Percentiles rank a stretch among this genome's conserved stretches.
phyloP scores from a whole-genome alignment of 164 flowering plant species.

The Vitis rotundifolia region DNA sequence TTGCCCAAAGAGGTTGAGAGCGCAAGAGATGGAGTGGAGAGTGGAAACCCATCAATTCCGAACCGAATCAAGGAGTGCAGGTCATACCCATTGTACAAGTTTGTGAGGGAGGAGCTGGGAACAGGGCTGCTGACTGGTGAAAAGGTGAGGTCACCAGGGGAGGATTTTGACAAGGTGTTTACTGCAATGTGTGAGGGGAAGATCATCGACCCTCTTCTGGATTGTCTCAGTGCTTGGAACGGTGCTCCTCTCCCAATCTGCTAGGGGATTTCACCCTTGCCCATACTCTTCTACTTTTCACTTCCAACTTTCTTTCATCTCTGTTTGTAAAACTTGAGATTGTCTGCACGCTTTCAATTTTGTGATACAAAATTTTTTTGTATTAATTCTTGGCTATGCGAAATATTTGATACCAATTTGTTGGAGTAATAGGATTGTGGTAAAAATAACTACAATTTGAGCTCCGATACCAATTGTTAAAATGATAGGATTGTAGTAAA shows the following conservation, averaged over 20 bases:
- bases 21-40: constrained; percentile 1
- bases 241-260: constrained; percentile 14
- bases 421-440: too few species aligned
- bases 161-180: constrained; percentile 19
- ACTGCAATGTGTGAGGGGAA: constrained; percentile 19
- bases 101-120: constrained; percentile 18
- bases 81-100: constrained; percentile 20
- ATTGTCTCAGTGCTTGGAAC: constrained; percentile 13
- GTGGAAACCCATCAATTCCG: neutral
- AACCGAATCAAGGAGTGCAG: constrained; percentile 19
- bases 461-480: too few species aligned
- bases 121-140: constrained; percentile 17
- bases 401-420: too few species aligned
- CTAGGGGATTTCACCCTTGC: too few species aligned
- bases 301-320: too few species aligned
- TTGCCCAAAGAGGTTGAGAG: constrained; percentile 17
- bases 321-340: too few species aligned
- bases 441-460: too few species aligned
- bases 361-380: too few species aligned
- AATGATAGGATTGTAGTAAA: too few species aligned
- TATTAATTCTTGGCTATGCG: too few species aligned
- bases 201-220: constrained; percentile 13
- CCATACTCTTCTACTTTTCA: too few species aligned
- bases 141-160: constrained; percentile 16
- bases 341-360: too few species aligned